Evolutionary conservation across 371 early-diverging fungal genomes (phyloP).

Genomic region (Zancudomyces culisetae): DNA sequence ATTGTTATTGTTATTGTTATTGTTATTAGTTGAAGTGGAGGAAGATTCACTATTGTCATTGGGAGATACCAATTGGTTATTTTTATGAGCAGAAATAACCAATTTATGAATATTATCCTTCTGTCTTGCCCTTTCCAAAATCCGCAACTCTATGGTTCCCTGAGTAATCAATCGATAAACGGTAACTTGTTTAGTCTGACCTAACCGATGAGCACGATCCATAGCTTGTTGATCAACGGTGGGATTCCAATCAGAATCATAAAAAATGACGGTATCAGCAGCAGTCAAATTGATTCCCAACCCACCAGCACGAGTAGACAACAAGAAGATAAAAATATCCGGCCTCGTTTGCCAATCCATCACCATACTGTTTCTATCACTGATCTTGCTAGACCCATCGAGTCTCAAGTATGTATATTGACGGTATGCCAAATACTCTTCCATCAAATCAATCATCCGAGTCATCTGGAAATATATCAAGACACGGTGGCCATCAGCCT

Average conservation of each 20-base stretch:
- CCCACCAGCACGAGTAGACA: slow-evolving; percentile 98
- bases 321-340: slow-evolving; percentile 78
- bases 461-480: slow-evolving; percentile 99
- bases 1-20: too few relatives aligned
- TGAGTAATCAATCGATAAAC: slow-evolving; percentile 93
- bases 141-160: slow-evolving; percentile 90
- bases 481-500: slow-evolving; percentile 65
- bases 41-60: too few relatives aligned
- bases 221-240: slow-evolving; percentile 98
- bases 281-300: slow-evolving; percentile 97
- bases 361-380: slow-evolving; percentile 71
- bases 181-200: slow-evolving; percentile 97
- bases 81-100: slow-evolving; percentile 89
- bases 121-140: slow-evolving; percentile 80
- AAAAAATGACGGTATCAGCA: slow-evolving; percentile 99
- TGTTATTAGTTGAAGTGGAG: too few relatives aligned
- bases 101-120: slow-evolving; percentile 96
- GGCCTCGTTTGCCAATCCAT: slow-evolving; percentile 64
- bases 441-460: slow-evolving; percentile 93
- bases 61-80: too few relatives aligned
- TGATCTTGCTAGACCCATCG: slow-evolving; percentile 91
- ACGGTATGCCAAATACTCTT: slow-evolving; percentile 78
- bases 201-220: slow-evolving; percentile 99
- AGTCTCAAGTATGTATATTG: slow-evolving; percentile 70
- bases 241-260: slow-evolving; percentile 99